phyloP scores from a whole-genome alignment of 345 rosid genomes.

The Brassica nigra region DNA sequence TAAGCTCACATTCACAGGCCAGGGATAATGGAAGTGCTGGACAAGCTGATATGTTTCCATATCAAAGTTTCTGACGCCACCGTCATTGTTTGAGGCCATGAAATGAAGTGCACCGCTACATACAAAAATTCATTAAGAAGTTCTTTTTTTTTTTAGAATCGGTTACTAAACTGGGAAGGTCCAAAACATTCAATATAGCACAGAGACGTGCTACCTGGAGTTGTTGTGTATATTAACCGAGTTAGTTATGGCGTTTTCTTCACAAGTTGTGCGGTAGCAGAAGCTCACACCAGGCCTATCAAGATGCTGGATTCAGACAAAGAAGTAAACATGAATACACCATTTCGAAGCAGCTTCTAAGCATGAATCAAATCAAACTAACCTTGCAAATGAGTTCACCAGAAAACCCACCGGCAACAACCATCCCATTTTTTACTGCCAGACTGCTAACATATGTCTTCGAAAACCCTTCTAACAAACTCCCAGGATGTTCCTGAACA shows the following conservation, averaged over 20 bases:
- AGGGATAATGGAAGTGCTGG: background rate
- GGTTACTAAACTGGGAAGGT: background rate
- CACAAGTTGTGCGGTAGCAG: background rate
- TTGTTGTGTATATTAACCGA: background rate
- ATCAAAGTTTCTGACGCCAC: slow-evolving; percentile 9
- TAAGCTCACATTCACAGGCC: background rate
- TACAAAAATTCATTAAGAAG: background rate
- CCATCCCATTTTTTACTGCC: background rate
- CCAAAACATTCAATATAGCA: background rate
- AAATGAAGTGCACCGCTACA: slow-evolving; percentile 1
- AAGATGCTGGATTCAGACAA: slow-evolving; percentile 1
- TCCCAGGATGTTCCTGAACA: slow-evolving; percentile 3
- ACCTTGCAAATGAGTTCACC: slow-evolving; percentile 19
- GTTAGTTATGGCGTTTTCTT: background rate
- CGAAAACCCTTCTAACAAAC: background rate
- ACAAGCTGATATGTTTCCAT: slow-evolving; percentile 6
- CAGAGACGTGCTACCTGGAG: background rate
- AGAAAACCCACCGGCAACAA: slow-evolving; percentile 7
- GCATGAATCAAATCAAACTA: background rate
- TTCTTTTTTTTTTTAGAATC: background rate
- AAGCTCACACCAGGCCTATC: slow-evolving; percentile 10
- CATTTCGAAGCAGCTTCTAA: background rate
- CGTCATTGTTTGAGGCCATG: background rate
- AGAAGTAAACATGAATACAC: background rate
- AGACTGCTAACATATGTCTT: background rate